Evolutionary conservation across 1,139 yeast genomes (phyloP), one percentile per base, ranked within the genome.

Genomic region (Debaryomyces robertsiae): DNA sequence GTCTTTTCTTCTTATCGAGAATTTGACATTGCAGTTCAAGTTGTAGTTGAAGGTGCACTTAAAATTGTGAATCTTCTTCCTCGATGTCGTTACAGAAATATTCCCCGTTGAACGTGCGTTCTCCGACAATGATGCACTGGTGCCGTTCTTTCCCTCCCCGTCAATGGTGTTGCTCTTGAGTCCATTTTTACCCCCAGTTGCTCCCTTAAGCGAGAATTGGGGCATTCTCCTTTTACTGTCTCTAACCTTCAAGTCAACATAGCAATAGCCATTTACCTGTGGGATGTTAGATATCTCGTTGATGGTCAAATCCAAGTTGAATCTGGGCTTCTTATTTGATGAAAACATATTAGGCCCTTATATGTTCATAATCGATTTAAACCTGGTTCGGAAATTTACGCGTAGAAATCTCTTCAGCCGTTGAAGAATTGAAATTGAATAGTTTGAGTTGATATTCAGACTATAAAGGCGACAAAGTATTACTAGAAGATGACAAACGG

Each of bases 231-330:
- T 42, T 32, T 52, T 63, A 50, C 56, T 40, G 39, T 73, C 75
- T 42, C 65, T 63, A 5, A 72, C 61, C 29, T 64, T 61, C 2
- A 71, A 46, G 29, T 82, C 81, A 19, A 89, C 78, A 50, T 63
- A 82, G 51, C 93, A 82, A 32, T 69, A 60, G 1, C 96, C 95
- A 2, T 80, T 70, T 2, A 85, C 75, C 50, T 87, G 89, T 0
- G 98, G 98, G 28, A 91, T 79, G 55, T 91, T 91, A 23, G 83
- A 75, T 38, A 91, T 68, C 50, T 87, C 95, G 44, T 79, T 77
- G 40, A 91, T 75, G 15, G 75, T 64, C 28, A 90, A 64, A 18
- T 72, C 63, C 36, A 89, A 70, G 39, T 78, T 67, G 60, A 88
- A 91, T 55, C 65, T 68, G 14, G 77, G 75, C 42, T 58, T 61